A percentile compares a stretch with the other conserved stretches of the same genome.
Conservation (phyloP, 371 early-diverging fungal genomes). For the Sporodiniella umbellata region DNA sequence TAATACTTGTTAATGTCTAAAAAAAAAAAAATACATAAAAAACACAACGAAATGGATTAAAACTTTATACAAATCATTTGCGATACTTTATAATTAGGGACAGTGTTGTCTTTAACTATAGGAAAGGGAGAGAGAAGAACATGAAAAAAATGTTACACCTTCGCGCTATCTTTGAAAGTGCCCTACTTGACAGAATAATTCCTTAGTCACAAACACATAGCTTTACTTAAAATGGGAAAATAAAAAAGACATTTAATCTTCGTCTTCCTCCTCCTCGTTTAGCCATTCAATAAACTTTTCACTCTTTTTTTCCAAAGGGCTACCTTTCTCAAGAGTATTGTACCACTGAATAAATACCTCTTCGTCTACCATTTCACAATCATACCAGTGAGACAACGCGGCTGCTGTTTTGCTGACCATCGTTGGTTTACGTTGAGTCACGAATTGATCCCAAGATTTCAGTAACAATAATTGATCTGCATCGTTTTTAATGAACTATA, state of each 20-base stretch:
- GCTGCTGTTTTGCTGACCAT: slow-evolving; percentile 50
- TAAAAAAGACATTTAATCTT: slow-evolving; percentile 7
- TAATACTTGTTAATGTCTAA: too few relatives aligned
- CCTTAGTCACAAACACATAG: background rate
- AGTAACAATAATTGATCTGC: slow-evolving; percentile 61
- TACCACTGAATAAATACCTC: slow-evolving; percentile 68
- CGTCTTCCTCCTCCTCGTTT: slow-evolving; percentile 63
- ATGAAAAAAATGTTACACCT: too few relatives aligned
- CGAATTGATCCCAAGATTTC: slow-evolving; percentile 63
- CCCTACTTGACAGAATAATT: too few relatives aligned
- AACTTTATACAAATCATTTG: too few relatives aligned
- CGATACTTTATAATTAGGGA: too few relatives aligned
- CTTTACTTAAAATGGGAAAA: background rate
- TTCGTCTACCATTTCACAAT: slow-evolving; percentile 71
- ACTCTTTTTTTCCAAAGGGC: slow-evolving; percentile 57
- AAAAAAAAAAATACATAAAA: too few relatives aligned
- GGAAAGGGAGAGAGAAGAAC: too few relatives aligned
- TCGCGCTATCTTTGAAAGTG: too few relatives aligned
- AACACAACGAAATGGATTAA: too few relatives aligned
- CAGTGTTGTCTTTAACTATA: too few relatives aligned
- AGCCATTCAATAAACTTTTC: slow-evolving; percentile 69
- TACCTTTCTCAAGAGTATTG: slow-evolving; percentile 40
- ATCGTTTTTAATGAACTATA: slow-evolving; percentile 55
- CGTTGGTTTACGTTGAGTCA: slow-evolving; percentile 45
- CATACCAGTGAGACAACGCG: slow-evolving; percentile 65